Evolutionary conservation across 345 rosid genomes (phyloP).

Genomic region (Nasturtium officinale): DNA sequence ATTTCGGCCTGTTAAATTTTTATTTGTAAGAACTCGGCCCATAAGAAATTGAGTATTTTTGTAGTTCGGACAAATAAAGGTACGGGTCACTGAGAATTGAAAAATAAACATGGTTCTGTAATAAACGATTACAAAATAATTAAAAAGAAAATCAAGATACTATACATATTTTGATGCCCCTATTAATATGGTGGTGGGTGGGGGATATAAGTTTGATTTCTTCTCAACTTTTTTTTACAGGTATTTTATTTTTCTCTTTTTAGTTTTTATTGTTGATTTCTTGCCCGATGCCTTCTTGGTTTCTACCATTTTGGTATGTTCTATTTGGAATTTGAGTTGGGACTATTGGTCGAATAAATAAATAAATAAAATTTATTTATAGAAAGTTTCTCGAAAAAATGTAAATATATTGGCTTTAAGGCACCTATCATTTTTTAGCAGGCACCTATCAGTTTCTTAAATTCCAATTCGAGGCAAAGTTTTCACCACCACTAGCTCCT

Average conservation of each 20-base stretch:
- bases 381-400: constrained; percentile 21
- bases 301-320: constrained; percentile 20
- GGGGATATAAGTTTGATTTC: neutral
- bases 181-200: neutral
- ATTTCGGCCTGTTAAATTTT: neutral
- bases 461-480: constrained; percentile 19
- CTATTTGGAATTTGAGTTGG: constrained; percentile 9
- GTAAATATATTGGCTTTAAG: constrained; percentile 1
- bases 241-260: neutral
- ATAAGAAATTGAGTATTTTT: neutral
- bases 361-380: constrained; percentile 16
- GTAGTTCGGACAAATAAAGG: too few species aligned
- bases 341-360: constrained; percentile 23
- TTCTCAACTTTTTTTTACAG: neutral
- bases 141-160: neutral
- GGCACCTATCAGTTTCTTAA: neutral
- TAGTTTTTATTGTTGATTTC: neutral
- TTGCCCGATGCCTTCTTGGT: neutral
- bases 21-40: neutral
- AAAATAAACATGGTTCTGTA: neutral
- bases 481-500: constrained; percentile 23
- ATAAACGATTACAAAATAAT: neutral
- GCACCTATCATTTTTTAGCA: neutral
- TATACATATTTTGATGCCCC: neutral
- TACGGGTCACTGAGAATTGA: too few species aligned